Conservation (phyloP, 768 basidiomycete species). For the Lepiota brunneoincarnata region DNA sequence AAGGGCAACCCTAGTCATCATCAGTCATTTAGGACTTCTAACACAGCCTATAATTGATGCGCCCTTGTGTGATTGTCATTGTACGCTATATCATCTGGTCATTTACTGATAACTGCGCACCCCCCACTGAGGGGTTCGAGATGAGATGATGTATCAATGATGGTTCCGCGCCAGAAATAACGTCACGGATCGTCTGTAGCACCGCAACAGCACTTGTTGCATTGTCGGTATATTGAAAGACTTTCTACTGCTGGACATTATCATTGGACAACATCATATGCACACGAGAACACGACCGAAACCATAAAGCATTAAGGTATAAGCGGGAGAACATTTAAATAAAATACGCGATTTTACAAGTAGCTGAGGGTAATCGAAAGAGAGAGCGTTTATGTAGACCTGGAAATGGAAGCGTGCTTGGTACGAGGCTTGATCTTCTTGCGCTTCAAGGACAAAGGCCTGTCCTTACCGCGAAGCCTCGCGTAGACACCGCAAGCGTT, state of each 20-base stretch:
- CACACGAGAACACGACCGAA: background rate
- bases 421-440: slow-evolving; percentile 49
- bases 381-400: background rate
- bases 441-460: slow-evolving; percentile 42
- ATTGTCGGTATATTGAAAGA: background rate
- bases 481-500: slow-evolving; percentile 51
- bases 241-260: background rate
- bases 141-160: slow-evolving; percentile 9
- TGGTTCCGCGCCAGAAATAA: slow-evolving; percentile 4
- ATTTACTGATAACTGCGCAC: background rate
- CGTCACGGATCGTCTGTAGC: background rate
- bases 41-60: slow-evolving; percentile 8
- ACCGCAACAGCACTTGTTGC: background rate
- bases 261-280: background rate
- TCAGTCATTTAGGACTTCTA: background rate
- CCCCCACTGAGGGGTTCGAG: background rate
- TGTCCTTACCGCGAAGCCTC: slow-evolving; percentile 43
- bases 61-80: slow-evolving; percentile 1
- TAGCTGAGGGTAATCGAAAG: background rate
- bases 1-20: slow-evolving; percentile 1
- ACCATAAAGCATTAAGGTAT: slow-evolving; percentile 6
- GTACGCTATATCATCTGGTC: background rate
- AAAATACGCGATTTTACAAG: background rate
- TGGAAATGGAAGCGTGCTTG: slow-evolving; percentile 28
- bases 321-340: background rate